Conservation (phyloP, 306 rosid species). For the Lotus japonicus region DNA sequence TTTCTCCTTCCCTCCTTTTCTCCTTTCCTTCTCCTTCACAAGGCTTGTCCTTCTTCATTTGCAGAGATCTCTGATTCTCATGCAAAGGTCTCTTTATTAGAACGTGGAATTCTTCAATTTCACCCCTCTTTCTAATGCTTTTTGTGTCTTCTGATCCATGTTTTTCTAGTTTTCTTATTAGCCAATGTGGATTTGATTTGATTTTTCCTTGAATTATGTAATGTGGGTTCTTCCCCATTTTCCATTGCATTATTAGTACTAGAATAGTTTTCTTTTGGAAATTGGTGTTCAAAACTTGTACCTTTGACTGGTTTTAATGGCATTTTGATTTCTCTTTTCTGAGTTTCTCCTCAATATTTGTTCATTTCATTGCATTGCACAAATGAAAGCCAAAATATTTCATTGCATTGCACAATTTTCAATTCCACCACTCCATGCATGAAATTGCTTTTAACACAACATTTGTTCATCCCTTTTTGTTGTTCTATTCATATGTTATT, state of each 20-base stretch:
- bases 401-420: too few species aligned
- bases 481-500: neutral
- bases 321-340: neutral
- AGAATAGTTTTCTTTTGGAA: neutral
- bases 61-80: slow-evolving; percentile 29
- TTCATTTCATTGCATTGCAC: neutral
- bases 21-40: slow-evolving; percentile 17
- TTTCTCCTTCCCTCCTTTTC: slow-evolving; percentile 31
- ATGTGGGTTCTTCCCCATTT: slow-evolving; percentile 7
- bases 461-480: neutral
- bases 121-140: neutral
- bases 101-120: neutral
- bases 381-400: too few species aligned
- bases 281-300: neutral
- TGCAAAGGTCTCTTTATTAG: slow-evolving; percentile 32
- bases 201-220: neutral
- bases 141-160: too few species aligned
- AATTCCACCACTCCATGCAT: too few species aligned
- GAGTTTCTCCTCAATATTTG: slow-evolving; percentile 16
- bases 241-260: slow-evolving; percentile 10
- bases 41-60: slow-evolving; percentile 9
- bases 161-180: neutral
- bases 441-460: neutral
- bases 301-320: neutral
- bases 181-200: neutral